phyloP scores from a whole-genome alignment of 129 eudicot genomes.

The Scalesia atractyloides region DNA sequence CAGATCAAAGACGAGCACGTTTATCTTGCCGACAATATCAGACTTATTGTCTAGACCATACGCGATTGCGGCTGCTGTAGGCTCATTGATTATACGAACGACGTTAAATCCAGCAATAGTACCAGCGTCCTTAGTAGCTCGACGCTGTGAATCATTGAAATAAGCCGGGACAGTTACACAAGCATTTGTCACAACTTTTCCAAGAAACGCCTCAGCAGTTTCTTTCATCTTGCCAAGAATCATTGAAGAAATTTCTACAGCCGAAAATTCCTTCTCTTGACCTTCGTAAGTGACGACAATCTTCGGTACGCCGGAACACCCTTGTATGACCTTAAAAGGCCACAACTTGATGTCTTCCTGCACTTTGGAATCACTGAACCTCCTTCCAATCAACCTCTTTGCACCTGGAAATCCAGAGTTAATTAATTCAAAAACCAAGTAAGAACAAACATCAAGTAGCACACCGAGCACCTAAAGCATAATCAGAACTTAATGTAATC shows the following conservation, averaged over 20 bases:
- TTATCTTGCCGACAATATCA: too few relatives aligned
- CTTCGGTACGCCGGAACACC: conserved; percentile 2
- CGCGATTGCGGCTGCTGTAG: background rate
- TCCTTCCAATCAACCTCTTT: conserved; percentile 23
- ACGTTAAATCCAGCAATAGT: background rate
- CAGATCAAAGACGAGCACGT: too few relatives aligned
- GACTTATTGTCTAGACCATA: conserved; percentile 1
- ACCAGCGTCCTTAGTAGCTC: conserved; percentile 11
- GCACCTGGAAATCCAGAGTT: background rate
- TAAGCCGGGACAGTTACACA: background rate
- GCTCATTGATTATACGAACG: background rate
- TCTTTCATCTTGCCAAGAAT: conserved; percentile 16
- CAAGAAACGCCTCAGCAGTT: background rate
- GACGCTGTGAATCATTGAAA: conserved; percentile 10
- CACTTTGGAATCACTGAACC: conserved; percentile 2
- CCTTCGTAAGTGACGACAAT: conserved; percentile 21
- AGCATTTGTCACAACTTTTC: conserved; percentile 1
- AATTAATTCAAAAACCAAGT: background rate
- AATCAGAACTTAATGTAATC: too few relatives aligned
- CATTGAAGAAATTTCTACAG: conserved; percentile 21
- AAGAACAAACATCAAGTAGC: background rate
- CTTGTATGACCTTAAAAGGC: conserved; percentile 8
- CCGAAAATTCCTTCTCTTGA: conserved; percentile 8
- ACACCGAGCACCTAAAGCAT: background rate
- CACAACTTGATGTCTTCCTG: background rate